A percentile compares a stretch with the other conserved stretches of the same genome.
phyloP scores from a whole-genome alignment of 768 basidiomycete genomes.

The Lactifluus rugatus region DNA sequence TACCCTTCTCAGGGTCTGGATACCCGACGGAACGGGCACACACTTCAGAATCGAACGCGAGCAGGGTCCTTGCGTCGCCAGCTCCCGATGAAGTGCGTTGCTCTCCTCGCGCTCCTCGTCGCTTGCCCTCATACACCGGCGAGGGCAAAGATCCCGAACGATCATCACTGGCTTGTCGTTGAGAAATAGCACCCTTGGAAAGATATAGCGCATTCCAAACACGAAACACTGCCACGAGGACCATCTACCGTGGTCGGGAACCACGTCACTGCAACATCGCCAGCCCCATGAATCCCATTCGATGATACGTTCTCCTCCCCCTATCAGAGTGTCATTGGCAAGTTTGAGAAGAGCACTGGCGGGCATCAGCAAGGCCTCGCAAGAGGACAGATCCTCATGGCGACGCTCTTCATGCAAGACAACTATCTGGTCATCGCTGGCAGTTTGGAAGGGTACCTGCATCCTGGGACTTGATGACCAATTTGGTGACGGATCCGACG shows the following conservation, averaged over 20 bases:
- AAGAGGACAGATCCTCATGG: background rate
- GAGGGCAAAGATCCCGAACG: conserved; percentile 15
- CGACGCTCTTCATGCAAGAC: background rate
- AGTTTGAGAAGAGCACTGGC: conserved; percentile 3
- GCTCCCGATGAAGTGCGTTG: background rate
- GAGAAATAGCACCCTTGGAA: background rate
- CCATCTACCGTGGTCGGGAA: background rate
- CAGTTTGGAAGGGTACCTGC: conserved; percentile 24
- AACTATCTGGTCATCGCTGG: conserved; percentile 8
- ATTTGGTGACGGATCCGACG: conserved; percentile 10
- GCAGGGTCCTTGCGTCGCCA: background rate
- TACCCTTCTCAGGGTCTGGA: background rate
- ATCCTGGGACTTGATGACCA: background rate
- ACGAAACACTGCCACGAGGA: conserved; percentile 11
- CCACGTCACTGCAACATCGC: background rate
- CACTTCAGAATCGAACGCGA: conserved; percentile 11
- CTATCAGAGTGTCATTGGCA: background rate
- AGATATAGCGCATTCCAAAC: conserved; percentile 16
- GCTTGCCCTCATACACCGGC: conserved; percentile 3
- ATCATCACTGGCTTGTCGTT: background rate
- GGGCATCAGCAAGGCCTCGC: conserved; percentile 6
- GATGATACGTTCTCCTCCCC: background rate
- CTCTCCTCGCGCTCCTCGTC: conserved; percentile 12
- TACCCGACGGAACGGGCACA: conserved; percentile 2
- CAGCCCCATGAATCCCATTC: conserved; percentile 12